phyloP scores from a whole-genome alignment of 257 asterid species.

The Solanum chilense region DNA sequence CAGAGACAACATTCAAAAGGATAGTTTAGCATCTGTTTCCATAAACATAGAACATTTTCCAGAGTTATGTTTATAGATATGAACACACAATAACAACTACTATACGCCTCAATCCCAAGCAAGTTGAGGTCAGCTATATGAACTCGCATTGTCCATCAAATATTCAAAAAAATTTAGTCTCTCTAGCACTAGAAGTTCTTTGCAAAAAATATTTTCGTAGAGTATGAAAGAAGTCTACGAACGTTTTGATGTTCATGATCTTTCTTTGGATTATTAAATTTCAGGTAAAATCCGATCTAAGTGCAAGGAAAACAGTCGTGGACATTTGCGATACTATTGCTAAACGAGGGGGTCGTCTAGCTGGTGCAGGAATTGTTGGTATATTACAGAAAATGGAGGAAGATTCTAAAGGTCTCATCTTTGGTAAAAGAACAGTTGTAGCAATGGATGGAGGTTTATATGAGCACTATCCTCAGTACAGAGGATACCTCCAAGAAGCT shows the following conservation, averaged over 20 bases:
- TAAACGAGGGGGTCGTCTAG: constrained; percentile 68
- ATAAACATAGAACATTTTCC: not conserved
- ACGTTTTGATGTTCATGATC: not conserved
- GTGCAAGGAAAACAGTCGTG: constrained; percentile 31
- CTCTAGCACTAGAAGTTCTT: not conserved
- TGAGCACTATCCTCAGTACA: constrained; percentile 65
- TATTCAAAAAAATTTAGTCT: not conserved
- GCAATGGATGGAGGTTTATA: constrained; percentile 88
- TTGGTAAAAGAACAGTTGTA: constrained; percentile 68
- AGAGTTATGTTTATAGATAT: not conserved
- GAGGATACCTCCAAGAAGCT: constrained; percentile 48
- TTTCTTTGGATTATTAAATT: not conserved
- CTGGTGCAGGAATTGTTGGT: constrained; percentile 77
- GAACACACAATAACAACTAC: not conserved
- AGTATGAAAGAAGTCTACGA: not conserved
- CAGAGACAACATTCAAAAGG: not conserved
- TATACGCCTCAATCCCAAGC: not conserved
- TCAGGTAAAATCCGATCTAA: constrained; percentile 29
- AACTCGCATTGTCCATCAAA: too few species aligned
- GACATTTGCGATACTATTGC: constrained; percentile 55
- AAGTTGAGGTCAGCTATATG: not conserved
- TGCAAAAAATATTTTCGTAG: not conserved
- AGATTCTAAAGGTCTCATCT: constrained; percentile 38
- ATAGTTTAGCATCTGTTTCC: not conserved
- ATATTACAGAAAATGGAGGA: constrained; percentile 68